Percentiles rank a stretch among this genome's conserved stretches.
phyloP scores from a whole-genome alignment of 306 rosid species.

The Glycine latifolia region DNA sequence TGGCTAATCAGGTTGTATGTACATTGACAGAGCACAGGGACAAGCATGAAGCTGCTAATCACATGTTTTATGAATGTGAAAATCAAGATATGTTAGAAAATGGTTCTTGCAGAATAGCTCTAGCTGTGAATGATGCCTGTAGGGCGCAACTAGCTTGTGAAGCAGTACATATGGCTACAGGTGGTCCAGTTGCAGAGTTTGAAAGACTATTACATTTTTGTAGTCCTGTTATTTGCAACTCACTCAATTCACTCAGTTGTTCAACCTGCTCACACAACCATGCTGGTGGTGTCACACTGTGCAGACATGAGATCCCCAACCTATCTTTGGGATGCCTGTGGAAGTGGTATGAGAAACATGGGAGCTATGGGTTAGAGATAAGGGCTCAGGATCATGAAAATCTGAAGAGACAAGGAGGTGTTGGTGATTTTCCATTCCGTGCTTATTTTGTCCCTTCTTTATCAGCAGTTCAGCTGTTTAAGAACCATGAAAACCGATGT shows the following conservation, averaged over 20 bases:
- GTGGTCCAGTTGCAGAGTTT: slow-evolving; percentile 74
- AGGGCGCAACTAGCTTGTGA: slow-evolving; percentile 71
- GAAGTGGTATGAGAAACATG: slow-evolving; percentile 90
- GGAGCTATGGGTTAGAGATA: slow-evolving; percentile 86
- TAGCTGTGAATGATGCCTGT: slow-evolving; percentile 61
- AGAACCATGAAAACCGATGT: slow-evolving; percentile 39
- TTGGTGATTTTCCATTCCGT: slow-evolving; percentile 54
- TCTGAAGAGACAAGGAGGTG: slow-evolving; percentile 53
- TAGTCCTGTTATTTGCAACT: slow-evolving; percentile 66
- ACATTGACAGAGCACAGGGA: slow-evolving; percentile 38
- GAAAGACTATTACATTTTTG: slow-evolving; percentile 73
- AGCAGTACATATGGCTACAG: slow-evolving; percentile 60
- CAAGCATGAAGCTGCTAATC: slow-evolving; percentile 46
- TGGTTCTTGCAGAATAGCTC: slow-evolving; percentile 54
- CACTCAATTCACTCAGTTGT: slow-evolving; percentile 49
- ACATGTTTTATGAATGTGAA: slow-evolving; percentile 42
- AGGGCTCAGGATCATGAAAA: slow-evolving; percentile 61
- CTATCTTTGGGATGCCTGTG: slow-evolving; percentile 71
- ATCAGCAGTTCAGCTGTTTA: slow-evolving; percentile 87
- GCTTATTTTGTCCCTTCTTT: slow-evolving; percentile 89
- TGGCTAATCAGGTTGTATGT: slow-evolving; percentile 35
- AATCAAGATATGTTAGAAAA: slow-evolving; percentile 47
- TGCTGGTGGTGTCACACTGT: slow-evolving; percentile 51
- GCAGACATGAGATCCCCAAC: slow-evolving; percentile 67
- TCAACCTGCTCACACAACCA: slow-evolving; percentile 51